A percentile compares a stretch with the other conserved stretches of the same genome.
Conservation (phyloP, 805 yeast genomes). For the Spathaspora gorwiae region DNA sequence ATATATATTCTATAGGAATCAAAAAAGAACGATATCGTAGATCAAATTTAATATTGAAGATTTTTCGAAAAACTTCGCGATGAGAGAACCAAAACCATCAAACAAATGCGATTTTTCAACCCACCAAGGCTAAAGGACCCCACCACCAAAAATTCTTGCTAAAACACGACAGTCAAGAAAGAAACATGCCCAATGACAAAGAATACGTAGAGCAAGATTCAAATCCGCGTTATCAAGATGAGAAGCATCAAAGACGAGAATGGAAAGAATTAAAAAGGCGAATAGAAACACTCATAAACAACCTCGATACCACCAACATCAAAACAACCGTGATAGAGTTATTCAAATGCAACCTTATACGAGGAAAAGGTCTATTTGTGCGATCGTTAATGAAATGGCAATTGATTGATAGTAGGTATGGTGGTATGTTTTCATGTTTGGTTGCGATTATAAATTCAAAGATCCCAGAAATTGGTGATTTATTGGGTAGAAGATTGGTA, state of each 20-base stretch:
- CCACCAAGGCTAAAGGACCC: too few species aligned
- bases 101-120: not conserved
- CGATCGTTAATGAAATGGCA: conserved; percentile 54
- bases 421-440: conserved; percentile 54
- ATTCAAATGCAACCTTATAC: conserved; percentile 51
- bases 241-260: conserved; percentile 38
- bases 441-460: conserved; percentile 59
- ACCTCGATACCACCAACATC: conserved; percentile 44
- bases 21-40: too few species aligned
- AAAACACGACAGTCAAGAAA: too few species aligned
- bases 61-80: not conserved
- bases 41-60: too few species aligned
- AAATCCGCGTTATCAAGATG: not conserved
- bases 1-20: not conserved
- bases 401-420: conserved; percentile 28
- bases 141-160: too few species aligned
- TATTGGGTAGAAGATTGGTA: conserved; percentile 49
- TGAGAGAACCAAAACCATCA: not conserved
- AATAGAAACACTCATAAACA: conserved; percentile 47
- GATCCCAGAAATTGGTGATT: conserved; percentile 64
- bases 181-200: too few species aligned
- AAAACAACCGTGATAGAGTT: conserved; percentile 45
- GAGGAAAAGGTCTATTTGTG: conserved; percentile 62
- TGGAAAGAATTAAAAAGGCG: conserved; percentile 53
- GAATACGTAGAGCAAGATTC: too few species aligned